Evolutionary conservation across 176 grass and related monocot species (phyloP).

Genomic region (Carex parvula): DNA sequence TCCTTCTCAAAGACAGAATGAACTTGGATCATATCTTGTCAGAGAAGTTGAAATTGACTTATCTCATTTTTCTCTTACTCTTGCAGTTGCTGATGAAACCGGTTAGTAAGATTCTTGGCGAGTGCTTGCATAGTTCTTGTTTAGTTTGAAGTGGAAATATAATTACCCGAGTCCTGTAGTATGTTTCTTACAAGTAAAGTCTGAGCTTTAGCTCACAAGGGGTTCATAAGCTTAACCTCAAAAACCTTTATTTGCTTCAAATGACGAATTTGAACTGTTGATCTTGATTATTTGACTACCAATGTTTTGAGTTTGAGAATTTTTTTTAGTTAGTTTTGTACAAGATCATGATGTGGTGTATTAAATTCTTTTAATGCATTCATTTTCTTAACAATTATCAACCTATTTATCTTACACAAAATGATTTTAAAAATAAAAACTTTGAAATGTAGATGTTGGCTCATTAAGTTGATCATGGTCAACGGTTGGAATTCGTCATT

Average conservation of each 20-base stretch:
- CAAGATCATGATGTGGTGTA: background rate
- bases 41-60: conserved; percentile 52
- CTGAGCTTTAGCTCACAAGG: background rate
- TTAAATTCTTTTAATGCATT: background rate
- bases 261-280: background rate
- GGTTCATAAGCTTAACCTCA: background rate
- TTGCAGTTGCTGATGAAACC: conserved; percentile 41
- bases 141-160: background rate
- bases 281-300: background rate
- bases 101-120: conserved; percentile 41
- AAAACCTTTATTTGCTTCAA: background rate
- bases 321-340: background rate
- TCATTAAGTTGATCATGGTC: background rate
- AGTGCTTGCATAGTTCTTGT: background rate
- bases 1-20: conserved; percentile 36
- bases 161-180: background rate
- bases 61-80: conserved; percentile 52
- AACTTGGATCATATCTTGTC: conserved; percentile 28
- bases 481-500: background rate
- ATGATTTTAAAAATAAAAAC: background rate
- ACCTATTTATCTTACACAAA: background rate
- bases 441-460: background rate
- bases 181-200: background rate
- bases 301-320: background rate
- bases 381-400: background rate